phyloP scores from a whole-genome alignment of 2,329 filamentous ascomycete species.

The Diaporthe amygdali region DNA sequence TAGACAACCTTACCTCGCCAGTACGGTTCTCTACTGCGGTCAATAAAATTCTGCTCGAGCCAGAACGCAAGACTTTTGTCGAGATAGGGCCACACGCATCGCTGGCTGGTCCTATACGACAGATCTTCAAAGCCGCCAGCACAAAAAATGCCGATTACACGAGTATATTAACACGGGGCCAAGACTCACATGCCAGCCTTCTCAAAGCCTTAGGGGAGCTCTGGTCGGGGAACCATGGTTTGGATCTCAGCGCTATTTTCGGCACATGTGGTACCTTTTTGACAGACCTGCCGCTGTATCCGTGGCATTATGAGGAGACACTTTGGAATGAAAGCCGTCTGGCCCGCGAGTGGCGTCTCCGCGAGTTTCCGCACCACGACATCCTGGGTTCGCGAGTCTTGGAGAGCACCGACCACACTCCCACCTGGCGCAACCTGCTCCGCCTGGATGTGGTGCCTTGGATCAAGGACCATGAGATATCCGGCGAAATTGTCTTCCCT shows the following conservation, averaged over 20 bases:
- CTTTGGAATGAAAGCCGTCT: slow-evolving; percentile 36
- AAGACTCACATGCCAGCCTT: slow-evolving; percentile 21
- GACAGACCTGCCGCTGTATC: slow-evolving; percentile 16
- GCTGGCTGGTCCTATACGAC: slow-evolving; percentile 30
- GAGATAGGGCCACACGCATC: slow-evolving; percentile 36
- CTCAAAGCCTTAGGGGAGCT: slow-evolving; percentile 22
- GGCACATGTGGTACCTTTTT: neutral
- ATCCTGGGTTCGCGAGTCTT: slow-evolving; percentile 25
- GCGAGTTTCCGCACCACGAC: slow-evolving; percentile 29
- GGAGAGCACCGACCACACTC: slow-evolving; percentile 22
- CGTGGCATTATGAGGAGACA: slow-evolving; percentile 14
- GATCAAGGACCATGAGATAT: slow-evolving; percentile 33
- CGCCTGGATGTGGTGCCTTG: slow-evolving; percentile 38
- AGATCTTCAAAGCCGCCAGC: slow-evolving; percentile 17
- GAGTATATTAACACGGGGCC: neutral
- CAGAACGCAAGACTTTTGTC: slow-evolving; percentile 21
- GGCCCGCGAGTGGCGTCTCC: slow-evolving; percentile 34
- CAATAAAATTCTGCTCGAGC: neutral
- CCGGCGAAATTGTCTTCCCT: slow-evolving; percentile 29
- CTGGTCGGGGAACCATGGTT: slow-evolving; percentile 25
- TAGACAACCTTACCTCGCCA: slow-evolving; percentile 35
- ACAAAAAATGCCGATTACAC: neutral
- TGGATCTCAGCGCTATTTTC: neutral
- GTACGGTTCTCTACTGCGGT: slow-evolving; percentile 32
- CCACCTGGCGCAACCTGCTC: slow-evolving; percentile 23